phyloP scores from a whole-genome alignment of 2,329 filamentous ascomycete genomes.

The Nannizziopsis arthrosporioides region DNA sequence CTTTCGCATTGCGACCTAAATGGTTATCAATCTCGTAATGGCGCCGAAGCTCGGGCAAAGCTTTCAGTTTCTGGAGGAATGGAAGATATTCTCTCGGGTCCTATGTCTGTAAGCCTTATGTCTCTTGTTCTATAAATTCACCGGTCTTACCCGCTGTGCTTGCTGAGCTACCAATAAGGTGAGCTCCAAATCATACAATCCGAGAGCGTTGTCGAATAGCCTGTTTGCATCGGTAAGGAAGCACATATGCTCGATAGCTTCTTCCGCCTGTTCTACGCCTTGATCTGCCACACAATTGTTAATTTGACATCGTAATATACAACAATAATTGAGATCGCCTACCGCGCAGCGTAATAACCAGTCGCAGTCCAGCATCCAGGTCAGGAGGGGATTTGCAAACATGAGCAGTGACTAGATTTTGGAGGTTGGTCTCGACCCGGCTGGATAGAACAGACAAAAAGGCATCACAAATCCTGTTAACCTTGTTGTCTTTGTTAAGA shows the following conservation, averaged over 20 bases:
- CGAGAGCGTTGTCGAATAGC: slow-evolving; percentile 80
- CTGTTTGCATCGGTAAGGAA: slow-evolving; percentile 90
- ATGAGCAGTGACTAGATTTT: slow-evolving; percentile 88
- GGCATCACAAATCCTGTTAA: slow-evolving; percentile 80
- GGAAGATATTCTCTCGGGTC: slow-evolving; percentile 92
- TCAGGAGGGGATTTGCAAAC: slow-evolving; percentile 90
- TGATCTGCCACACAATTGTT: slow-evolving; percentile 34
- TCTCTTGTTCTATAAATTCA: too few relatives aligned
- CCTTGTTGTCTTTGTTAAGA: slow-evolving; percentile 44
- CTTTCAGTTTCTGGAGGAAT: slow-evolving; percentile 78
- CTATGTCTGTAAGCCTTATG: slow-evolving; percentile 18
- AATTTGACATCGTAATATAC: slow-evolving; percentile 12
- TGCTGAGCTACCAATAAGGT: slow-evolving; percentile 87
- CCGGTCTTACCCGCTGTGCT: slow-evolving; percentile 56
- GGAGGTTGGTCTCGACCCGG: slow-evolving; percentile 55
- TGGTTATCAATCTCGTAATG: slow-evolving; percentile 83
- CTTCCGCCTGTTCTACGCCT: slow-evolving; percentile 62
- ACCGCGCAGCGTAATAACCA: slow-evolving; percentile 61
- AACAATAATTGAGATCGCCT: slow-evolving; percentile 11
- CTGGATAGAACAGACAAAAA: slow-evolving; percentile 58
- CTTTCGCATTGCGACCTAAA: slow-evolving; percentile 63
- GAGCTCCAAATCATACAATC: slow-evolving; percentile 82
- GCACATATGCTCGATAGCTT: slow-evolving; percentile 90
- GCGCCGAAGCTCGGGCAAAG: slow-evolving; percentile 57
- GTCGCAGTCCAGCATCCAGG: slow-evolving; percentile 66